Percentiles rank a stretch among this genome's conserved stretches.
phyloP scores from a whole-genome alignment of 163 green algal genomes.

The Scenedesmus sp. region DNA sequence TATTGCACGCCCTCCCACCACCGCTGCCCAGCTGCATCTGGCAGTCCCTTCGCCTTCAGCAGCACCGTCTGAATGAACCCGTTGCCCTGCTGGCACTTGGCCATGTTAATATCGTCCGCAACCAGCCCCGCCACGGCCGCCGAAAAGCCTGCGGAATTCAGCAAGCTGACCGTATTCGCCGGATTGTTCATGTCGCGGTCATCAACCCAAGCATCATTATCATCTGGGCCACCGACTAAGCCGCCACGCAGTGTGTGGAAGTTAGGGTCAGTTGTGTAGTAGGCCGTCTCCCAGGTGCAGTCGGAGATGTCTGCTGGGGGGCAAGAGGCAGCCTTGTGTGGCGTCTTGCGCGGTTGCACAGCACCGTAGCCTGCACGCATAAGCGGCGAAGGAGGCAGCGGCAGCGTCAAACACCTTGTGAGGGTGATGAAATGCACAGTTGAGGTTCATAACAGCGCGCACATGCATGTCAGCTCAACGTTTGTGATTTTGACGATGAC shows the following conservation, averaged over 20 bases:
- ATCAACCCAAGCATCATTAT: conserved; percentile 24
- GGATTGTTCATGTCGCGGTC: conserved; percentile 49
- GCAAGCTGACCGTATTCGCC: conserved; percentile 10
- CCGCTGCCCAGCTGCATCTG: conserved; percentile 36
- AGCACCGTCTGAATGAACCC: conserved; percentile 45
- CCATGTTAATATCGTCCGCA: conserved; percentile 45
- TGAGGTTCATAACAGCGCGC: not conserved
- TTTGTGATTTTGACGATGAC: no score
- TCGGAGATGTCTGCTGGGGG: conserved; percentile 41
- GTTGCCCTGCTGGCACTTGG: conserved; percentile 54
- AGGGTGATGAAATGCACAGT: no score
- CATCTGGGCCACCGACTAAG: conserved; percentile 37
- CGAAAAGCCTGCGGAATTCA: conserved; percentile 40
- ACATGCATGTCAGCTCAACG: not conserved
- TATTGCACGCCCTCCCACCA: conserved; percentile 2
- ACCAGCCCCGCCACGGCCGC: conserved; percentile 30
- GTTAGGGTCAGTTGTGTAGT: conserved; percentile 53
- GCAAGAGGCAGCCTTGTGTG: conserved; percentile 52
- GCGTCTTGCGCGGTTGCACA: conserved; percentile 48
- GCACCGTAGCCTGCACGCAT: conserved; percentile 44
- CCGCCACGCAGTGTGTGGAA: conserved; percentile 36
- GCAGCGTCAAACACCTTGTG: not conserved
- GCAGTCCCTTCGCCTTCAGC: conserved; percentile 34
- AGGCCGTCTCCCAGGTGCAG: conserved; percentile 50
- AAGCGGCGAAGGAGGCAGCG: not conserved